Conservation (phyloP, 2,329 filamentous ascomycete species). For the Penicillium glabrum region DNA sequence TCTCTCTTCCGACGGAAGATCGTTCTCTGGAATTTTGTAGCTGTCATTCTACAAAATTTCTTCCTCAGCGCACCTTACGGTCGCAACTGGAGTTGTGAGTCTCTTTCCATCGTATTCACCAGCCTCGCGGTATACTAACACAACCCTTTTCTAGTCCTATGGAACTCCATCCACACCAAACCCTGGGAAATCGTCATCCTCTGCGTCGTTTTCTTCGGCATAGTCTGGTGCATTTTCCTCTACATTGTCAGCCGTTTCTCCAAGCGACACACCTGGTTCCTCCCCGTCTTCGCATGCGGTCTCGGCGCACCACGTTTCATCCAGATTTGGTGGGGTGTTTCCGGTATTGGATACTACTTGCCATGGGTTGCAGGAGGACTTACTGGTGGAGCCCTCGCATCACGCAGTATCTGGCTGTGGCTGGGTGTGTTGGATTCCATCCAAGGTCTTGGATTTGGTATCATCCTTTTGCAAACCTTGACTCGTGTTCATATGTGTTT, state of each 20-base stretch:
- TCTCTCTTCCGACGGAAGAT: conserved; percentile 63
- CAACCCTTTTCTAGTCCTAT: conserved; percentile 46
- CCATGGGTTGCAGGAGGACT: conserved; percentile 59
- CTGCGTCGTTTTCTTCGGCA: conserved; percentile 47
- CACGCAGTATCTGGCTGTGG: conserved; percentile 64
- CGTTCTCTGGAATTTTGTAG: conserved; percentile 66
- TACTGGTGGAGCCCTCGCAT: conserved; percentile 55
- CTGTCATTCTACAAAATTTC: conserved; percentile 66
- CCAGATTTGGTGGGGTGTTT: conserved; percentile 66
- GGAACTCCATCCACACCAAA: conserved; percentile 55
- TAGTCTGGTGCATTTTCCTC: conserved; percentile 54
- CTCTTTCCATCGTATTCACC: neutral
- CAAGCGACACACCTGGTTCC: conserved; percentile 63
- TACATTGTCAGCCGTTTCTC: conserved; percentile 56
- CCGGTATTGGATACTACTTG: conserved; percentile 60
- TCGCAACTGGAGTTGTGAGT: conserved; percentile 62
- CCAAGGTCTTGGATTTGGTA: conserved; percentile 66
- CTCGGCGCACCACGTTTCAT: conserved; percentile 65
- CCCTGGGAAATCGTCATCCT: conserved; percentile 59
- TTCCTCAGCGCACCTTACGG: conserved; percentile 66
- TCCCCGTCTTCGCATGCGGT: conserved; percentile 67
- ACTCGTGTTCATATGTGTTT: conserved; percentile 65
- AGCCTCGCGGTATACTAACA: neutral
- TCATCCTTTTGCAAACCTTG: conserved; percentile 65
- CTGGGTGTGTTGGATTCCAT: conserved; percentile 64